These are phyloP conservation scores for Esteya vermicola DNA, from an alignment of 2,329 filamentous ascomycete genomes.

Conservation along the genomic window DNA sequence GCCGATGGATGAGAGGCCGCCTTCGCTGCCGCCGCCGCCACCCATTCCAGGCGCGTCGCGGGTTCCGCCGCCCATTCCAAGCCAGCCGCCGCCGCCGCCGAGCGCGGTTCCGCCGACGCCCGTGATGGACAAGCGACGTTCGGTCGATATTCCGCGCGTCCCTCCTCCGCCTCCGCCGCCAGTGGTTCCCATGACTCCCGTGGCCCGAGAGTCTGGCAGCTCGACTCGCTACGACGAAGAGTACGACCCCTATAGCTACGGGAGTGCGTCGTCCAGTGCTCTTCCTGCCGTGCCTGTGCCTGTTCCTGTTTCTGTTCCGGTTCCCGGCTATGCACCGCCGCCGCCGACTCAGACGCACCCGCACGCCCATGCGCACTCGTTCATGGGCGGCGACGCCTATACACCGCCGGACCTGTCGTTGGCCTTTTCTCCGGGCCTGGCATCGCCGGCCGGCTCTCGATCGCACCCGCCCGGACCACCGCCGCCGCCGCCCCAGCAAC, in stretches of 20 bases:
- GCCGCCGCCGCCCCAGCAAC: conserved; percentile 28
- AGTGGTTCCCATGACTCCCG: too few relatives aligned
- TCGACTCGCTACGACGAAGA: conserved; percentile 51
- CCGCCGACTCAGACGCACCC: conserved; percentile 8
- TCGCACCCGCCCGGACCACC: conserved; percentile 5
- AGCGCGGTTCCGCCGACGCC: conserved; percentile 30
- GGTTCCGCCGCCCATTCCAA: conserved; percentile 51
- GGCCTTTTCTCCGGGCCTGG: not conserved
- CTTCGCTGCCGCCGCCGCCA: conserved; percentile 41
- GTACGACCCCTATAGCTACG: conserved; percentile 53
- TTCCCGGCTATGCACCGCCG: conserved; percentile 18
- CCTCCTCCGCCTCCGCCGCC: conserved; percentile 53
- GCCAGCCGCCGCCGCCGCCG: conserved; percentile 24
- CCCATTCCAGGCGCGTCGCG: conserved; percentile 46
- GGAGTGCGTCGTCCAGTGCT: conserved; percentile 16
- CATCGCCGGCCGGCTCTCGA: not conserved
- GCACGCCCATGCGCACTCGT: conserved; percentile 12
- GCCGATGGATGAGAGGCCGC: conserved; percentile 28
- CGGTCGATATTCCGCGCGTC: conserved; percentile 55
- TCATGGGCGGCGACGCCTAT: conserved; percentile 28
- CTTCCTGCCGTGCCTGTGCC: not conserved
- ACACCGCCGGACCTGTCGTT: conserved; percentile 26
- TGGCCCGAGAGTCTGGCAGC: too few relatives aligned
- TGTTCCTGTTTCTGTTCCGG: conserved; percentile 6
- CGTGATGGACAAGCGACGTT: conserved; percentile 39